These are phyloP conservation scores for Cryphonectria naterciae DNA, from an alignment of 2,329 filamentous ascomycete genomes.

Conservation along the genomic window DNA sequence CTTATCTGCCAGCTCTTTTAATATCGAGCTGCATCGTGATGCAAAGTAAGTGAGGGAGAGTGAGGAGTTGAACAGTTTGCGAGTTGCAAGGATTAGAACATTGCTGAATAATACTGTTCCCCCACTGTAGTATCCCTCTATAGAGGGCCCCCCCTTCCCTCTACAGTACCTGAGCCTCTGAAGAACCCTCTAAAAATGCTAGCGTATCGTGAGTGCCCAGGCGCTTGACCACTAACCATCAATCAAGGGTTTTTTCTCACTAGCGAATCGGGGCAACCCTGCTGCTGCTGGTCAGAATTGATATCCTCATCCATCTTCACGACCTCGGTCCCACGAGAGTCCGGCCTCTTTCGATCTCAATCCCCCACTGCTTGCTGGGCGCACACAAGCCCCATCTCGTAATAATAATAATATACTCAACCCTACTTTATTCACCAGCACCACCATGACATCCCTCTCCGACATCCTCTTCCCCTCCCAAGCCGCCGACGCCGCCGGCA, in stretches of 20 bases:
- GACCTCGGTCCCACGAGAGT: not conserved
- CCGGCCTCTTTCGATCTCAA: not conserved
- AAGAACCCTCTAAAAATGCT: not conserved
- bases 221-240: not conserved
- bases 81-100: not conserved
- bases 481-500: conserved; percentile 48
- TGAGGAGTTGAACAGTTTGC: not conserved
- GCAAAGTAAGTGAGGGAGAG: not conserved
- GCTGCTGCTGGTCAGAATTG: not conserved
- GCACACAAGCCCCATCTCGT: not conserved
- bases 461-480: conserved; percentile 55
- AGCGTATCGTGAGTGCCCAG: not conserved
- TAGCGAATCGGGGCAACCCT: not conserved
- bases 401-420: not conserved
- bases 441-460: conserved; percentile 38
- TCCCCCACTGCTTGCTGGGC: not conserved
- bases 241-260: not conserved
- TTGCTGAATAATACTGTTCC: not conserved
- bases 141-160: not conserved
- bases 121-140: too few species aligned
- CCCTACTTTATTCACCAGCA: too few species aligned
- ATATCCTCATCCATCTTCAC: not conserved
- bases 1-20: not conserved
- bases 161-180: not conserved
- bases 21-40: not conserved